Evolutionary conservation across 228 moss, liverwort and hornwort genomes (phyloP).

Genomic region (Sphagnum fallax): DNA sequence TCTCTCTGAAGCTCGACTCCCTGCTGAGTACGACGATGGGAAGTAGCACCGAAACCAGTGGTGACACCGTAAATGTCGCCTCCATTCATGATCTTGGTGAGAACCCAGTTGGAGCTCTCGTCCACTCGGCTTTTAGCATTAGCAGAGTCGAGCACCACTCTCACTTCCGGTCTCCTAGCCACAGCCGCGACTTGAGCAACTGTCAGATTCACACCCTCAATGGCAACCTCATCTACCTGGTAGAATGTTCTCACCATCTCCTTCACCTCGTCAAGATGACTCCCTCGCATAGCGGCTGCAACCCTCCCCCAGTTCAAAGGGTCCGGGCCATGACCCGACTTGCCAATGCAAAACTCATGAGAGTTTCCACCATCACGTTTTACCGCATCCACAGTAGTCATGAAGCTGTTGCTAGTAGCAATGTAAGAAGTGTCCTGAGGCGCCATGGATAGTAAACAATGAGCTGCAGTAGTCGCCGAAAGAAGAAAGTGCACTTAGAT

Average conservation of each 20-base stretch:
- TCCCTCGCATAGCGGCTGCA: not conserved
- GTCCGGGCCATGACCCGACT: not conserved
- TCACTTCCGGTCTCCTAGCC: slow-evolving; percentile 17
- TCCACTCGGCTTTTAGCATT: slow-evolving; percentile 24
- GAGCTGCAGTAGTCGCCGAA: no score
- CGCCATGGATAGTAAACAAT: no score
- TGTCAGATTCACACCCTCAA: slow-evolving; percentile 17
- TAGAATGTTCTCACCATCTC: not conserved
- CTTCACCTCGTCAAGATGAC: slow-evolving; percentile 3
- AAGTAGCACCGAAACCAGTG: slow-evolving; percentile 28
- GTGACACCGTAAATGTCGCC: slow-evolving; percentile 23
- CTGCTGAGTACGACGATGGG: slow-evolving; percentile 20
- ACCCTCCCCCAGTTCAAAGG: slow-evolving; percentile 2
- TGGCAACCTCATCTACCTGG: not conserved
- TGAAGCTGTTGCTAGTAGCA: no score
- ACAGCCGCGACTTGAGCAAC: slow-evolving; percentile 22
- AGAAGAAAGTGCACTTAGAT: no score
- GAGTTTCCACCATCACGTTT: no score
- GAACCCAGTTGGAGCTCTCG: slow-evolving; percentile 23
- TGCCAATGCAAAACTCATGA: no score
- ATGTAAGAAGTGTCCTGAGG: no score
- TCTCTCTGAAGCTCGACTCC: slow-evolving; percentile 6
- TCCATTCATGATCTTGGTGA: slow-evolving; percentile 12
- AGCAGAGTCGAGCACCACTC: slow-evolving; percentile 22
- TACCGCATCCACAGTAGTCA: no score